Conservation (phyloP, 176 grass and related monocot genomes). For the sorghum (Sorghum bicolor) region Sorghum_bicolor_NCBIv3 NC_012873.2:57929501-57930000, state of each 20-base stretch:
- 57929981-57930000: constrained; percentile 66
- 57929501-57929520: not conserved
- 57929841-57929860: constrained; percentile 58
- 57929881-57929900: constrained; percentile 53
- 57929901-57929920: constrained; percentile 66
- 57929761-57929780: constrained; percentile 27
- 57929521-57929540: constrained; percentile 13
- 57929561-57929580: not conserved
- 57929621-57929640: not conserved
- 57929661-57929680: not conserved
- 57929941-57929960: constrained; percentile 29
- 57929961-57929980: constrained; percentile 65
- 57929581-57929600: not conserved
- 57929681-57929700: constrained; percentile 1
- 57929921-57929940: constrained; percentile 62
- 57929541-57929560: not conserved
- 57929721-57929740: not conserved
- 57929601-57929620: not conserved
- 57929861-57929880: constrained; percentile 69
- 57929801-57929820: constrained; percentile 31
- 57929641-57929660: not conserved
- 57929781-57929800: constrained; percentile 53
- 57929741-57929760: constrained; percentile 23
- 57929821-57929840: constrained; percentile 69
- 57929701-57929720: not conserved